phyloP scores from a whole-genome alignment of 805 yeast species.

The Torulaspora delbrueckii region DNA sequence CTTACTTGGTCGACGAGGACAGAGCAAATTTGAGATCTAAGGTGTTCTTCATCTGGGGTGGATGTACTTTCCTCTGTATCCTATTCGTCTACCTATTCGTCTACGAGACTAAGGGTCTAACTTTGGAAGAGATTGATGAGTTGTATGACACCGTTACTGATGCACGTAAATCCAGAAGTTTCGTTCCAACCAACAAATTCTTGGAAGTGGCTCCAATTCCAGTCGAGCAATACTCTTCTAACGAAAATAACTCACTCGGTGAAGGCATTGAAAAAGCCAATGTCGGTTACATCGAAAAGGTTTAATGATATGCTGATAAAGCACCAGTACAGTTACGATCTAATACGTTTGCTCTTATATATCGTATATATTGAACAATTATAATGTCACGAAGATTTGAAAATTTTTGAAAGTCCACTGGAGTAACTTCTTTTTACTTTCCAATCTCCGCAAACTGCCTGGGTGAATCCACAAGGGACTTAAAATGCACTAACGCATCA shows the following conservation, averaged over 20 bases:
- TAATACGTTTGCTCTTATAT: not conserved
- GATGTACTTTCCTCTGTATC: slow-evolving; percentile 57
- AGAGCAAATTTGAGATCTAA: slow-evolving; percentile 61
- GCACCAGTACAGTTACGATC: not conserved
- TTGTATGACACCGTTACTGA: slow-evolving; percentile 33
- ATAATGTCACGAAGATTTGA: not conserved
- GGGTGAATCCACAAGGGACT: no score
- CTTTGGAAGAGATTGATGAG: slow-evolving; percentile 77
- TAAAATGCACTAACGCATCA: no score
- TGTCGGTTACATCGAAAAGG: slow-evolving; percentile 15
- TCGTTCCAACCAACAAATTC: slow-evolving; percentile 13
- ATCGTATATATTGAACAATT: not conserved
- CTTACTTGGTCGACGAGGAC: slow-evolving; percentile 60
- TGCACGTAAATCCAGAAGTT: slow-evolving; percentile 16
- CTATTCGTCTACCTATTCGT: slow-evolving; percentile 55
- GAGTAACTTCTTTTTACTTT: no score
- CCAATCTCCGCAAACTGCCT: no score
- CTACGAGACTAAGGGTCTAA: slow-evolving; percentile 74
- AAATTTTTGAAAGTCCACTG: no score
- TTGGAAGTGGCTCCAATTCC: slow-evolving; percentile 1
- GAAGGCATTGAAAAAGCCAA: slow-evolving; percentile 14
- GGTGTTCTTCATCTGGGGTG: slow-evolving; percentile 65
- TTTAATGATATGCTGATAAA: slow-evolving; percentile 1
- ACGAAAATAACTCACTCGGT: slow-evolving; percentile 4
- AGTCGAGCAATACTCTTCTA: slow-evolving; percentile 5